Conservation (phyloP, 1,139 yeast species). For the Debaryomycetaceae sp. region DNA sequence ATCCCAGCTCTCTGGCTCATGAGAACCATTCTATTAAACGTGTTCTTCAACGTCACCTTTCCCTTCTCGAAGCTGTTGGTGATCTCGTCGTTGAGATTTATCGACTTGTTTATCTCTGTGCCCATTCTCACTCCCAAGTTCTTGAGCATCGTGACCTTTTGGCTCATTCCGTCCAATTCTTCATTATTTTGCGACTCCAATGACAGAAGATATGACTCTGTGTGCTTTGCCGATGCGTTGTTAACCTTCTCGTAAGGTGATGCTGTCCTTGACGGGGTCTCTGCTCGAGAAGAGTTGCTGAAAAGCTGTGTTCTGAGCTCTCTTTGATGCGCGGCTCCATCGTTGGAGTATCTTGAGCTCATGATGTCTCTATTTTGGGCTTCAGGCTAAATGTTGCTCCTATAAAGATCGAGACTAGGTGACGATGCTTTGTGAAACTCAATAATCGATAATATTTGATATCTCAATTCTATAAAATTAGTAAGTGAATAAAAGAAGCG, state of each 20-base stretch:
- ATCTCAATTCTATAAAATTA: background rate
- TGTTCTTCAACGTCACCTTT: conserved; percentile 52
- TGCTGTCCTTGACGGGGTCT: conserved; percentile 31
- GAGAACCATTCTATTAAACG: conserved; percentile 68
- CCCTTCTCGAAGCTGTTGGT: conserved; percentile 45
- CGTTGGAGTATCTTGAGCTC: conserved; percentile 34
- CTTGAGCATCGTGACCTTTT: conserved; percentile 69
- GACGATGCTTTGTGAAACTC: background rate
- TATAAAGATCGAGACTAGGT: background rate
- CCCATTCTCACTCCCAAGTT: conserved; percentile 76
- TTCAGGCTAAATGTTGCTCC: background rate
- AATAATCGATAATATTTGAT: background rate
- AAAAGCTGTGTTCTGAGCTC: conserved; percentile 48
- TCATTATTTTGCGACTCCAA: conserved; percentile 84
- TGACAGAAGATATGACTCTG: conserved; percentile 60
- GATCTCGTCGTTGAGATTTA: conserved; percentile 56
- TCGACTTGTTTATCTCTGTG: conserved; percentile 74
- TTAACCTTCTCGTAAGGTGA: conserved; percentile 51
- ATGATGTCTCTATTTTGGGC: conserved; percentile 9
- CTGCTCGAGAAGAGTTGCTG: conserved; percentile 21
- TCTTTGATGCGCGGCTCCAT: conserved; percentile 41
- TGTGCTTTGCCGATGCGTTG: conserved; percentile 38
- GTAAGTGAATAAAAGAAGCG: background rate
- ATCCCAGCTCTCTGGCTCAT: conserved; percentile 86
- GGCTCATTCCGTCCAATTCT: conserved; percentile 65